phyloP scores from a whole-genome alignment of 2,329 filamentous ascomycete genomes.

The Arthrocladium fulminans region DNA sequence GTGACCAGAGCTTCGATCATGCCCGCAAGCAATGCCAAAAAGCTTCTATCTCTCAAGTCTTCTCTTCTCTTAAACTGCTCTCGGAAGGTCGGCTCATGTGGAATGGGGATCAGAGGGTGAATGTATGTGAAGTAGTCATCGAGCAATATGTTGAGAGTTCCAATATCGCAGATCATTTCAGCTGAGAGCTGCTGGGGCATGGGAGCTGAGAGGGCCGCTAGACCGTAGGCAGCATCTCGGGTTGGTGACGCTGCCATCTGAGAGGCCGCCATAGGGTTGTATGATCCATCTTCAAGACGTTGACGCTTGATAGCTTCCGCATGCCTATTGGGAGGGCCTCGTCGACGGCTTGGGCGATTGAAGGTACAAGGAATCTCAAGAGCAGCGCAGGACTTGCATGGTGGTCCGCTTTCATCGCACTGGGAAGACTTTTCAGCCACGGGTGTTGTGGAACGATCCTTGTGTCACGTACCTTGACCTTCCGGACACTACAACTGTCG shows the following conservation, averaged over 20 bases:
- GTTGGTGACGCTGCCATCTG: slow-evolving; percentile 36
- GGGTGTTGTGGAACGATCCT: slow-evolving; percentile 4
- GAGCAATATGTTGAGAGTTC: slow-evolving; percentile 33
- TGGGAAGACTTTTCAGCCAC: slow-evolving; percentile 25
- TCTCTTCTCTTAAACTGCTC: slow-evolving; percentile 35
- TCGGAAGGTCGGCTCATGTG: slow-evolving; percentile 40
- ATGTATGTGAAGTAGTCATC: slow-evolving; percentile 43
- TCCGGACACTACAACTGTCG: slow-evolving; percentile 45
- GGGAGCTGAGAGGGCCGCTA: slow-evolving; percentile 41
- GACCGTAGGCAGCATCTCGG: slow-evolving; percentile 42
- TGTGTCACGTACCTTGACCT: slow-evolving; percentile 39
- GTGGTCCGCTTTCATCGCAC: slow-evolving; percentile 59
- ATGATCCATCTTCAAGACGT: slow-evolving; percentile 34
- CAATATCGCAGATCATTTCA: slow-evolving; percentile 37
- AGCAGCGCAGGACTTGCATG: slow-evolving; percentile 55
- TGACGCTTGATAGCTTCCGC: slow-evolving; percentile 59
- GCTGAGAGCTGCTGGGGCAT: slow-evolving; percentile 36
- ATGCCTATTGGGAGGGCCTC: slow-evolving; percentile 58
- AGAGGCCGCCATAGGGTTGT: slow-evolving; percentile 7
- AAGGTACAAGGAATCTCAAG: slow-evolving; percentile 61
- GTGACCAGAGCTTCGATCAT: slow-evolving; percentile 39
- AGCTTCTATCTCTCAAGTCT: slow-evolving; percentile 34
- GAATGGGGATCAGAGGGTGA: slow-evolving; percentile 38
- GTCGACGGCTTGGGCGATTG: slow-evolving; percentile 52
- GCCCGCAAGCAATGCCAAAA: slow-evolving; percentile 36